Base-by-base conservation (phyloP, 306 rosid genomes). In the Dicorynia guianensis region DNA sequence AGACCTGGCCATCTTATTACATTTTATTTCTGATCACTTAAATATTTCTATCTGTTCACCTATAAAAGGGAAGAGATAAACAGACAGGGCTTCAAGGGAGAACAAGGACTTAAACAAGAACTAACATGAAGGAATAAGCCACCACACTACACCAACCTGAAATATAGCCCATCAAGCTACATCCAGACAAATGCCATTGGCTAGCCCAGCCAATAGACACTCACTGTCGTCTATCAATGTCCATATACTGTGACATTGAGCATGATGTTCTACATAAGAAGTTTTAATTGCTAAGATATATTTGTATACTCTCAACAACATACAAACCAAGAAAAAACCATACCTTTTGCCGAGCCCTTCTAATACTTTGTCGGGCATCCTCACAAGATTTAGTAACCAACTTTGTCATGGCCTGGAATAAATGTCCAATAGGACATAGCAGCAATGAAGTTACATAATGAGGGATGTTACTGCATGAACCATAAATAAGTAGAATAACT, bases 341-440 rank as follows among this genome's bases (percentile, higher is more conserved):
- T 69, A 95, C 99, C 99, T 86, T 92, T 84, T 95, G 99, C 50
- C 99, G 86, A 67, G 91, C 96, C 81, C 96, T 84, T 85, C 99
- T 81, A 75, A 92, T 86, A 65, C 97, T 95, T 85, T 85, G 97
- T 9, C 88, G 84, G 78, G 95, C 76, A 83, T 95, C 97, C 80
- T 95, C 97, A 67, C 93, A 87, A 35, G 91, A 89, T 86, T 95
- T 95, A 77, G 90, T 72, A 75, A 87, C 89, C 84, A 95, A 55
- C 82, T 92, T 90, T 84, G 79, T 85, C 67, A 95, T 81, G 47
- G 97, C 97, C 99, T 92, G 74, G 57, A 74, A 71, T 19, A 72
- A 63, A 78, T 71, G 57, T 54, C 67, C 71, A 82, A 63, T 74
- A 78, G 34, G 79, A 57, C 42, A 63, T 12, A 18, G 54, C 64